A percentile compares a stretch with the other conserved stretches of the same genome.
These are phyloP conservation scores for Parietaria judaica DNA, from an alignment of 306 rosid genomes.

Conservation along the genomic window DNA sequence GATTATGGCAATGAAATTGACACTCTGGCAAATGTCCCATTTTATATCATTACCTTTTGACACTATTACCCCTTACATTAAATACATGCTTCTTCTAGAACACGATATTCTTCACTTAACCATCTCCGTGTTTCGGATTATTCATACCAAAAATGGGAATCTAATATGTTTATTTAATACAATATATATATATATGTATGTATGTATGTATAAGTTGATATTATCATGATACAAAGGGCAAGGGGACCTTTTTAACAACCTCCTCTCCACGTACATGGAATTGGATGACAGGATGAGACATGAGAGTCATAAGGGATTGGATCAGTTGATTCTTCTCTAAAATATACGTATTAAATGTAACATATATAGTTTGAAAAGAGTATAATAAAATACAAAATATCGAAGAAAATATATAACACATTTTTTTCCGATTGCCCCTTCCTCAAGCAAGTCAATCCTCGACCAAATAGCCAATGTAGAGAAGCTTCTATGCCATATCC, in stretches of 20 bases:
- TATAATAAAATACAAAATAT: background rate
- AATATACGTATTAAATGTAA: background rate
- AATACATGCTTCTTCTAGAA: conserved; percentile 26
- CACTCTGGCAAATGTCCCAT: background rate
- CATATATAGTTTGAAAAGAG: background rate
- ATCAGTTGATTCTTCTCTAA: background rate
- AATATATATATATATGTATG: background rate
- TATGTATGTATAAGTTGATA: background rate
- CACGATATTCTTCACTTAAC: background rate
- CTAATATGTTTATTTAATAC: background rate
- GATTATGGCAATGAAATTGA: background rate
- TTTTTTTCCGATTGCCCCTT: conserved; percentile 13
- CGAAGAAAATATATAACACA: background rate
- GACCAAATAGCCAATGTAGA: conserved; percentile 15
- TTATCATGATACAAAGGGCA: background rate
- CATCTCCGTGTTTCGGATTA: background rate
- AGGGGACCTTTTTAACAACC: conserved; percentile 11
- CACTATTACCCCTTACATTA: conserved; percentile 1
- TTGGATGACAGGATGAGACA: background rate
- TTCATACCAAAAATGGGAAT: too few species aligned
- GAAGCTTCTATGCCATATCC: conserved; percentile 37
- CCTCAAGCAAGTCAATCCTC: conserved; percentile 36
- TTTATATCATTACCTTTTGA: background rate
- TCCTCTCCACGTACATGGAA: conserved; percentile 17
- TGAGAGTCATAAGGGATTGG: too few species aligned